Evolutionary conservation across 2,329 filamentous ascomycete species (phyloP).

Genomic region (Sclerotinia glacialis): DNA sequence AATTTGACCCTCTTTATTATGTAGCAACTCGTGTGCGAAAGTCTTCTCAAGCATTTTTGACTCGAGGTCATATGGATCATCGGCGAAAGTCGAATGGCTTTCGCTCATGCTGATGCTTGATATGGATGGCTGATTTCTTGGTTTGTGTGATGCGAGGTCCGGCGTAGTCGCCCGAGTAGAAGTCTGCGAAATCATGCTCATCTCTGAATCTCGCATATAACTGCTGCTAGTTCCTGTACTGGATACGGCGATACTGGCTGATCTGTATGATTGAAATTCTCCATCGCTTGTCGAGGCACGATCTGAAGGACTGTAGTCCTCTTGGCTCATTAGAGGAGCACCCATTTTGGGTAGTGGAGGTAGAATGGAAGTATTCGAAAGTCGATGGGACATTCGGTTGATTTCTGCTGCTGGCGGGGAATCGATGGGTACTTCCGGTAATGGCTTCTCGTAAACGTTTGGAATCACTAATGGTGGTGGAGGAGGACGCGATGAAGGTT

Average conservation of each 20-base stretch:
- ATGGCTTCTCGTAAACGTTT: conserved; percentile 58
- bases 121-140: conserved; percentile 55
- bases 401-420: conserved; percentile 38
- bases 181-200: conserved; percentile 73
- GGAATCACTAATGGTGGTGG: conserved; percentile 48
- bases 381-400: conserved; percentile 42
- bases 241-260: conserved; percentile 70
- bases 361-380: conserved; percentile 48
- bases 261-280: conserved; percentile 55
- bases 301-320: conserved; percentile 51
- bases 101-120: conserved; percentile 66
- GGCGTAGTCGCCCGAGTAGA: conserved; percentile 89
- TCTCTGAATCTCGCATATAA: conserved; percentile 75
- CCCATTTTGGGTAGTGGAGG: conserved; percentile 58
- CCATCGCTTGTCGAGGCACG: conserved; percentile 46
- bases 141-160: conserved; percentile 48
- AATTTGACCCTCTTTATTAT: conserved; percentile 94
- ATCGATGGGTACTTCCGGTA: conserved; percentile 58
- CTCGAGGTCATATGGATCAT: conserved; percentile 77
- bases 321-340: conserved; percentile 48
- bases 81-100: conserved; percentile 62
- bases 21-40: conserved; percentile 84
- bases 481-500: conserved; percentile 42
- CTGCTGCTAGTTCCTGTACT: conserved; percentile 77
- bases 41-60: conserved; percentile 86